A percentile compares a stretch with the other conserved stretches of the same genome.
Evolutionary conservation across 225 moss, liverwort and hornwort species (phyloP).

Genomic region (Polytrichum commune): DNA sequence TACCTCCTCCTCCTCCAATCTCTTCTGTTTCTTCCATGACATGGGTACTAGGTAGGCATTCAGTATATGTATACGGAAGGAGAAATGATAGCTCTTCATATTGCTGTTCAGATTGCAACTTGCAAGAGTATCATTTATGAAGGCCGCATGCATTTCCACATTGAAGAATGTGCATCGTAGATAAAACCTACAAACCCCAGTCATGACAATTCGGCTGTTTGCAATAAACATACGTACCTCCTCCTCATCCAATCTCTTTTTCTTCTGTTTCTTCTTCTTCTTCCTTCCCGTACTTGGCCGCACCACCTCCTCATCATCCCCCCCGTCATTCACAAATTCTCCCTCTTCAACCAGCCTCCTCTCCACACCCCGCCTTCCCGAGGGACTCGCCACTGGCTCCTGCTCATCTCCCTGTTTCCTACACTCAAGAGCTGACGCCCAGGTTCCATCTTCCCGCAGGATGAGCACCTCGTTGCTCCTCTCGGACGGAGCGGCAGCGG

Average conservation of each 20-base stretch:
- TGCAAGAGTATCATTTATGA: too few relatives aligned
- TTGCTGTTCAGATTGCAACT: too few relatives aligned
- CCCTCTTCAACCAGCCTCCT: slow-evolving; percentile 26
- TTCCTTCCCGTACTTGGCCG: slow-evolving; percentile 9
- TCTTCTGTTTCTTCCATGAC: slow-evolving; percentile 2
- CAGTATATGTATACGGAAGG: too few relatives aligned
- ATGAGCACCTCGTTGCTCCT: background rate
- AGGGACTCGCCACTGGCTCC: slow-evolving; percentile 1
- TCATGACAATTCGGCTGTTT: too few relatives aligned
- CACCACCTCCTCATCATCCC: slow-evolving; percentile 7
- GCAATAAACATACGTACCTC: background rate
- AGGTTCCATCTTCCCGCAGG: too few relatives aligned
- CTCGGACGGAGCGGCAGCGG: too few relatives aligned
- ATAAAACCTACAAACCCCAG: too few relatives aligned
- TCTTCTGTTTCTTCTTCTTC: slow-evolving; percentile 19
- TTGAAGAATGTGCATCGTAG: too few relatives aligned
- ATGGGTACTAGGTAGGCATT: too few relatives aligned
- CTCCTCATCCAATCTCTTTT: slow-evolving; percentile 17
- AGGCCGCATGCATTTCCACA: too few relatives aligned
- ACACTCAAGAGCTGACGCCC: background rate
- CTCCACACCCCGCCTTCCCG: background rate
- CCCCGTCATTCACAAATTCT: slow-evolving; percentile 17
- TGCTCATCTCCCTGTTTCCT: background rate
- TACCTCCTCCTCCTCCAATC: slow-evolving; percentile 13
- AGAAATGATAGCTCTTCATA: too few relatives aligned